Base-by-base conservation (phyloP, 768 basidiomycete genomes). In the Mycena filopes region DNA sequence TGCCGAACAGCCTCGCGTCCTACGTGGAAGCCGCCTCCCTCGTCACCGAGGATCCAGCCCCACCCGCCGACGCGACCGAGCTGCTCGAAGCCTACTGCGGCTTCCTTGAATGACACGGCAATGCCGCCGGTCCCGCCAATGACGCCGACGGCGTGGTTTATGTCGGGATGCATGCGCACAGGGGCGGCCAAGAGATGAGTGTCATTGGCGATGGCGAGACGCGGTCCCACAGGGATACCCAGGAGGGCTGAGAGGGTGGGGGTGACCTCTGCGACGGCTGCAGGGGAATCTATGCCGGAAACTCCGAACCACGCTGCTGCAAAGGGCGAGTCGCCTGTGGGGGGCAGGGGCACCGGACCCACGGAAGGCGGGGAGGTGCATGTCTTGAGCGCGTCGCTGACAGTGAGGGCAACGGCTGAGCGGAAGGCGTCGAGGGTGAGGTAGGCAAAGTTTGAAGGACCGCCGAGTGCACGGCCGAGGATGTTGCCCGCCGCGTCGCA, bases 391-490 rank as follows among this genome's bases (percentile, higher is more conserved):
- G 91, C 90, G 59, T 80, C 71, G 60, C 79, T 77, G 55, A 90
- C 80, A 16, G 91, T 86, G 15, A 74, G 73, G 1, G 74, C 75
- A 43, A 95, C 81, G 8, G 86, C 83, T 4, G 76, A 70, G 47
- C 84, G 79, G 78, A 93, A 94, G 38, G 79, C 83, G n/a, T 84
- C 77, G 20, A 86, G 72, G 33, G 89, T 83, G 71, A 94, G 87
- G 78, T 93, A 93, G 25, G 93, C 84, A 77, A 92, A 92, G 77
- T 97, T 97, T 69, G 94, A 95, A 1, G 93, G 91, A 2, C 93
- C 93, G 10, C 88, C 88, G 20, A 81, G 75, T 2, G 87, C 92
- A 46, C 90, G 88, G 1, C 89, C 89, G 46, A 93, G 62, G 69
- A 94, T 84, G 6, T 78, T 76, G 66, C 93, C 91, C 3, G 81